These are phyloP conservation scores for Trypanosoma mega DNA, from an alignment of 208 protist genomes.

Conservation along the genomic window DNA sequence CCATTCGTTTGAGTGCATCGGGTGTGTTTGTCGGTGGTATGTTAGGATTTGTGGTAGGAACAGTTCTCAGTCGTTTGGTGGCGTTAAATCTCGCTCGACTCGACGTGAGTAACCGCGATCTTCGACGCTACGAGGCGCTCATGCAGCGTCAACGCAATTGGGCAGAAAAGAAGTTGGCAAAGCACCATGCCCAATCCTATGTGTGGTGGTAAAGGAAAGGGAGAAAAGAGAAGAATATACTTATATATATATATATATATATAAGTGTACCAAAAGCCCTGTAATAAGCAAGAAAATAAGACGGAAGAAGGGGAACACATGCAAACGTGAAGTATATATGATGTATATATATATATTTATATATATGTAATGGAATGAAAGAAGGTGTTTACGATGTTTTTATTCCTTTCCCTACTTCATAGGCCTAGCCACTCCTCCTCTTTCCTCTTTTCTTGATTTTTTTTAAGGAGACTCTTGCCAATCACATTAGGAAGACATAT, in stretches of 20 bases:
- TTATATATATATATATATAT: conserved; percentile 11
- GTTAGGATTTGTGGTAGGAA: conserved; percentile 59
- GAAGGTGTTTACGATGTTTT: too few relatives aligned
- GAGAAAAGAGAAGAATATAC: conserved; percentile 5
- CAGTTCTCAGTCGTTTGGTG: conserved; percentile 55
- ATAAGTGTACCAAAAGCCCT: conserved; percentile 2
- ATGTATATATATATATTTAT: too few relatives aligned
- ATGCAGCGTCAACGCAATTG: conserved; percentile 69
- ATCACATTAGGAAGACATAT: too few relatives aligned
- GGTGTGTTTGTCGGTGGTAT: conserved; percentile 61
- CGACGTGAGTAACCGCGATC: conserved; percentile 65
- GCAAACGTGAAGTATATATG: too few relatives aligned
- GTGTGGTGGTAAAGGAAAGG: conserved; percentile 69
- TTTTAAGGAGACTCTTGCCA: too few relatives aligned
- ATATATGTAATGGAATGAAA: too few relatives aligned
- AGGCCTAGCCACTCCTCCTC: too few relatives aligned
- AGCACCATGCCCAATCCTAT: conserved; percentile 27
- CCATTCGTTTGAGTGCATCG: conserved; percentile 56
- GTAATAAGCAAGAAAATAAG: neutral
- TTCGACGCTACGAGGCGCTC: conserved; percentile 82
- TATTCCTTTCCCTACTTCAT: too few relatives aligned
- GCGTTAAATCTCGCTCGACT: conserved; percentile 68
- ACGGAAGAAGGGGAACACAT: too few relatives aligned
- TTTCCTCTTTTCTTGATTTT: too few relatives aligned
- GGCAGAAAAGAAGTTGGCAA: conserved; percentile 43